Conservation (phyloP, 495 filamentous ascomycete species). For the Hyaloscypha hepaticicola region DNA sequence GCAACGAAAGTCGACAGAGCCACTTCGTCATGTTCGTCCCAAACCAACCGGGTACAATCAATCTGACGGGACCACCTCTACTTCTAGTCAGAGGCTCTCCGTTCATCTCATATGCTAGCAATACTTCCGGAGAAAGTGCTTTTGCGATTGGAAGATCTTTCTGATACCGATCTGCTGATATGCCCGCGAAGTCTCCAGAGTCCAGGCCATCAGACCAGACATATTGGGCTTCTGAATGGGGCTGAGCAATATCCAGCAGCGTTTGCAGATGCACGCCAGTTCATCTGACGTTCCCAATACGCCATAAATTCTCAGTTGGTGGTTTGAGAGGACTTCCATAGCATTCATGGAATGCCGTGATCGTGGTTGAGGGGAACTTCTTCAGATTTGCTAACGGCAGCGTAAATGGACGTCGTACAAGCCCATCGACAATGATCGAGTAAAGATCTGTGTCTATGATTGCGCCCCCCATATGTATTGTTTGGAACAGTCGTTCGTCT, state of each 20-base stretch:
- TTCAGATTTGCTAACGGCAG: background rate
- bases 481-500: background rate
- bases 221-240: background rate
- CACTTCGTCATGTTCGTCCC: constrained; percentile 5
- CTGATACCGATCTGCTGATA: constrained; percentile 1
- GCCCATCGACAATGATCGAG: background rate
- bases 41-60: constrained; percentile 13
- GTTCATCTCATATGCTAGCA: constrained; percentile 14
- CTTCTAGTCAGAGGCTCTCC: background rate
- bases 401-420: background rate
- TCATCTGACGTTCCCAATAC: constrained; percentile 4
- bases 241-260: background rate
- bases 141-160: constrained; percentile 10
- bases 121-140: constrained; percentile 1
- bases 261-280: background rate
- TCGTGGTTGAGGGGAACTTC: background rate
- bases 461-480: constrained; percentile 9
- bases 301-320: constrained; percentile 5
- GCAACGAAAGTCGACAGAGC: constrained; percentile 2
- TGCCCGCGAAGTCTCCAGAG: constrained; percentile 1
- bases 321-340: background rate
- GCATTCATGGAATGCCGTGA: background rate
- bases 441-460: background rate
- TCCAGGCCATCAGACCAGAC: constrained; percentile 2
- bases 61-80: constrained; percentile 5